Evolutionary conservation across 1,284 basidiomycete genomes (phyloP), one percentile per base, ranked within the genome.

Genomic region (Fistulina hepatica): DNA sequence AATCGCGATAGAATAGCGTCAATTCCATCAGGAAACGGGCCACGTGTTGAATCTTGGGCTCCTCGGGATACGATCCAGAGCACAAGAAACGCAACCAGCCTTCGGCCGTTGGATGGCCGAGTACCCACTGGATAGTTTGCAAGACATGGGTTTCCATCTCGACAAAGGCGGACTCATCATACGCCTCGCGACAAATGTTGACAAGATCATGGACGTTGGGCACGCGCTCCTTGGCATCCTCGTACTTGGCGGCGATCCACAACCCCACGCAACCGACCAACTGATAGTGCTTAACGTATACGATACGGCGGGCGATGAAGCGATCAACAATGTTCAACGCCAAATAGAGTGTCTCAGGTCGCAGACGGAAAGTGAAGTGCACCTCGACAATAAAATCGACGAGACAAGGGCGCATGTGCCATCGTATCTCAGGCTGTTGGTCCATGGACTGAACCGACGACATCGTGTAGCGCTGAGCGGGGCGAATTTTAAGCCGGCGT

Each of bases 341-440:
- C 56, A 99, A 84, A 63, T 97, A 98, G 43, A 99, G 76, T 2
- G 95, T 98, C 65, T 99, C 95, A 8, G 95, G 92, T 24, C 94
- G 89, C 28, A 99, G 77, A 31, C 92, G 78, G 67, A 97, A 93
- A 46, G 86, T 89, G 56, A 94, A 91, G 64, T 99, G 95, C 48
- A 98, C 89, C 63, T 98, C 95, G 57, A 99, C 85, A 52, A 99
- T 76, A 60, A 98, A 99, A 60, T 99, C 95, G 54, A 98, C 91
- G 30, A 99, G 78, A 67, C 89, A 95, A 19, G 92, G 90, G n/a
- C 95, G 88, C 95, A 98, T 98, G 62, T 86, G 81, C 89, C 90
- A 93, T 52, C 79, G 73, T 51, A 97, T 88, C 63, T 97, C 94
- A 17, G 95, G 94, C 58, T 99, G 95, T 61, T 93, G 88, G 58